Percentiles rank a stretch among this genome's conserved stretches.
phyloP scores from a whole-genome alignment of 441 rosid species.

The Populus trichocarpa region DNA sequence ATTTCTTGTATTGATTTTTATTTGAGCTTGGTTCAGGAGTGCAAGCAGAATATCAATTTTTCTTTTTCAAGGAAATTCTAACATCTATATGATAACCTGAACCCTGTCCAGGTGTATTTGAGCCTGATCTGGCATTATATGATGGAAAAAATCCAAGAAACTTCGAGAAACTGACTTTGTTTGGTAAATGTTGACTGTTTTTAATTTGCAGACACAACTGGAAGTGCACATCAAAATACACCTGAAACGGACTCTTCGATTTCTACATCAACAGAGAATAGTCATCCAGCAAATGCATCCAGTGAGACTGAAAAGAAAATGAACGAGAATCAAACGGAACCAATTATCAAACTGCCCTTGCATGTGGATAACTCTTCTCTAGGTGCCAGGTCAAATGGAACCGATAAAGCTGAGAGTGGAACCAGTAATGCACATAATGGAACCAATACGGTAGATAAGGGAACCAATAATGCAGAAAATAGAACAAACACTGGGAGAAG shows the following conservation, averaged over 20 bases:
- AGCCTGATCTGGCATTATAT: not conserved
- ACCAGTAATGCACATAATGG: not conserved
- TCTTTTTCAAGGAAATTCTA: not conserved
- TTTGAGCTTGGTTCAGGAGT: not conserved
- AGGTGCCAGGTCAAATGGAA: slow-evolving; percentile 26
- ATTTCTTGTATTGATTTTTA: not conserved
- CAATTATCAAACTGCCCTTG: slow-evolving; percentile 41
- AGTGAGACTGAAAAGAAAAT: slow-evolving; percentile 38
- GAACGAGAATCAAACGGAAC: slow-evolving; percentile 40
- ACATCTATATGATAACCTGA: not conserved
- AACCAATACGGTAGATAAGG: not conserved
- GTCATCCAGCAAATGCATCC: slow-evolving; percentile 32
- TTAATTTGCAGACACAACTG: slow-evolving; percentile 45
- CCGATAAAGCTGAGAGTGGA: slow-evolving; percentile 5
- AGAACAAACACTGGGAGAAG: slow-evolving; percentile 31
- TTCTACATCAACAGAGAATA: slow-evolving; percentile 31
- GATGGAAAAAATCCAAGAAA: slow-evolving; percentile 21
- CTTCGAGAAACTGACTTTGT: slow-evolving; percentile 16
- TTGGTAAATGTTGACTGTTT: slow-evolving; percentile 22
- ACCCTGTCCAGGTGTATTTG: not conserved
- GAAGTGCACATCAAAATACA: slow-evolving; percentile 36
- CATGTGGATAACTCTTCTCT: slow-evolving; percentile 38
- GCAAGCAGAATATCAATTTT: not conserved
- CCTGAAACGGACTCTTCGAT: slow-evolving; percentile 40
- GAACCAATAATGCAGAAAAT: slow-evolving; percentile 31